Conservation (phyloP, 2,329 filamentous ascomycete species). For the Claviceps purpurea region DNA sequence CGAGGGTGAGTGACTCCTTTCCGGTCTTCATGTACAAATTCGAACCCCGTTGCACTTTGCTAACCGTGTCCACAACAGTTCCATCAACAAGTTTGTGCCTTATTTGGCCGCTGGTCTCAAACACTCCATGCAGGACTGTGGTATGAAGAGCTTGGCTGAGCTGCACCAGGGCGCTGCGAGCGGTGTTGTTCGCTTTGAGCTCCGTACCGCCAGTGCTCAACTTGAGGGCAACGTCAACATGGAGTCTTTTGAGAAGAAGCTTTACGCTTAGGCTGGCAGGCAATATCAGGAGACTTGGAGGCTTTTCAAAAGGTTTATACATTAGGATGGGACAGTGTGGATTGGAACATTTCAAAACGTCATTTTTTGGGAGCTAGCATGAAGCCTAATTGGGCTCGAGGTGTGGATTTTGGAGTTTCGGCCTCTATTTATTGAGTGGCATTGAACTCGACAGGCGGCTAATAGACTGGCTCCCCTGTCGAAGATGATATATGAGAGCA, state of each 20-base stretch:
- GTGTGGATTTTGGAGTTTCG: conserved; percentile 2
- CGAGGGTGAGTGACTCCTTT: conserved; percentile 36
- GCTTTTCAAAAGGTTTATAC: neutral
- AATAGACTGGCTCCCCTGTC: conserved; percentile 1
- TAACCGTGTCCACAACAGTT: conserved; percentile 32
- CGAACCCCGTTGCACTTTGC: conserved; percentile 6
- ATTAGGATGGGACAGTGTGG: neutral
- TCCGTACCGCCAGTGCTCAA: conserved; percentile 87
- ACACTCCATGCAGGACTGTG: conserved; percentile 94
- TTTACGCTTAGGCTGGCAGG: conserved; percentile 57
- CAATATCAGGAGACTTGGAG: neutral
- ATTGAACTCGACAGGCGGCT: conserved; percentile 2
- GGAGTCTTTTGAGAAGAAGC: conserved; percentile 99
- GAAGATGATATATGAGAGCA: neutral
- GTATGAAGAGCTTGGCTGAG: conserved; percentile 63
- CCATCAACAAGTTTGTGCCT: conserved; percentile 86
- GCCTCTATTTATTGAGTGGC: conserved; percentile 1
- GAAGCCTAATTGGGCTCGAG: neutral
- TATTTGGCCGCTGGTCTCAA: conserved; percentile 93
- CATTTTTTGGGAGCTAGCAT: neutral
- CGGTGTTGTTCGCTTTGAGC: conserved; percentile 78
- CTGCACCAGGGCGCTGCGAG: conserved; percentile 63
- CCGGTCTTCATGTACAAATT: neutral
- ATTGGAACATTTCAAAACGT: neutral
- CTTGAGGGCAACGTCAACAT: conserved; percentile 96